Evolutionary conservation across 75 land plant genomes (phyloP).

Genomic region (Isoetes taiwanensis): DNA sequence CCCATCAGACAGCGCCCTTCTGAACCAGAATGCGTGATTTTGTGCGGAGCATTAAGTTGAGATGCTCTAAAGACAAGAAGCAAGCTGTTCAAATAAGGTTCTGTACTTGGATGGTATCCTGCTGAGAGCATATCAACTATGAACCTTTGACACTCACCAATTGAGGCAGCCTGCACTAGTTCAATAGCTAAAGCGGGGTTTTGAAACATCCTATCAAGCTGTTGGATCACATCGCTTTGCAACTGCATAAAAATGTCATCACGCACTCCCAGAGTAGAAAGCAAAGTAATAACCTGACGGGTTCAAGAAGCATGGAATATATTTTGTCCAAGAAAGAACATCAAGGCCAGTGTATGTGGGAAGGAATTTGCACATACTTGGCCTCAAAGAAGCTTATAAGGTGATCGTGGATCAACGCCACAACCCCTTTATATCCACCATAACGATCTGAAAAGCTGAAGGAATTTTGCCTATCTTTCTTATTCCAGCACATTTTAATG

Average conservation of each 20-base stretch:
- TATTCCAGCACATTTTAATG: constrained; percentile 43
- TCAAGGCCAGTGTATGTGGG: constrained; percentile 48
- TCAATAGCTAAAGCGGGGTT: constrained; percentile 41
- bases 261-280: constrained; percentile 67
- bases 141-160: constrained; percentile 23
- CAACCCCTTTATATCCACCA: constrained; percentile 88
- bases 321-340: constrained; percentile 49
- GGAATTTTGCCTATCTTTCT: constrained; percentile 23
- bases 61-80: constrained; percentile 35
- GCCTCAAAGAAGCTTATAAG: constrained; percentile 54
- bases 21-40: constrained; percentile 49
- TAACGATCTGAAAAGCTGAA: constrained; percentile 92
- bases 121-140: constrained; percentile 41
- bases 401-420: constrained; percentile 66
- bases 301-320: constrained; percentile 66
- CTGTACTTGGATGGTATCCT: constrained; percentile 56
- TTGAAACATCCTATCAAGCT: constrained; percentile 42
- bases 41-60: constrained; percentile 40
- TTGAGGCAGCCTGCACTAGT: constrained; percentile 26
- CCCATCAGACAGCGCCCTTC: constrained; percentile 69
- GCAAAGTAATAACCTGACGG: constrained; percentile 58
- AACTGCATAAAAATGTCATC: constrained; percentile 41
- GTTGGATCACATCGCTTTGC: constrained; percentile 32
- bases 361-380: constrained; percentile 71
- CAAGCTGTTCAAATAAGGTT: constrained; percentile 66